Evolutionary conservation across 352 stramenopile genomes (phyloP), one percentile per base, ranked within the genome.

Genomic region (Pythium dissimile): DNA sequence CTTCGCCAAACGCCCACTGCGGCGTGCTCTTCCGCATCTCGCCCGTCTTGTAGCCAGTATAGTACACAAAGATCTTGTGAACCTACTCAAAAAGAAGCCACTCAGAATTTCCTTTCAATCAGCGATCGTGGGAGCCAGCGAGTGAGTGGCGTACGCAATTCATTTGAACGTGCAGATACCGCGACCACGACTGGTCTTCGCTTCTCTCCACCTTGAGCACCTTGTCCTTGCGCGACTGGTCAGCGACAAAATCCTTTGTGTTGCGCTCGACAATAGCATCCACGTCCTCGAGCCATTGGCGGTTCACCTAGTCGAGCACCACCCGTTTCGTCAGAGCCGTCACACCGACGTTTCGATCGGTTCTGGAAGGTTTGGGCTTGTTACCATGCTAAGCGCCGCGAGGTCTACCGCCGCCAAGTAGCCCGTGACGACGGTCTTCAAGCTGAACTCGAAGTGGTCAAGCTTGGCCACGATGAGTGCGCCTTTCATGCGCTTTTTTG

Each of bases 31-130:
- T 55, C 15, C 84, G 80, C 80, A 91, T 91, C 18, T 59, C 46
- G 3, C 79, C 78, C 0, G 84, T 93, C 66, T 85, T 86, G 72
- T 93, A 93, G 26, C 70, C 84, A 28, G 80, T 91, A 59, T 93
- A 93, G 51, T 89, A 86, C 24, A 93, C 84, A 26, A 93, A 86
- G 11, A 93, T 20, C 47, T 88, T 88, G 62, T 89, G 61, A 12
- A 84, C 71, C 74, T 84, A 39, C 10, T 2, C 23, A 43, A 18
- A 21, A 20, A 7, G 26, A 23, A n/a, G 39, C 32, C n/a, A 43
- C 28, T 4, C 20, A 20, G 10, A 35, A 8, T 35, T 35, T 35
- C 8, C 31, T 13, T 35, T 35, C 31, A 35, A 13, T 13, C 31
- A 38, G 16, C 12, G 28, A 38, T 51, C 1, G 9, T 24, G 43